These are phyloP conservation scores for Neofusicoccum sp. DNA, from an alignment of 2,329 filamentous ascomycete genomes.

Conservation along the genomic window DNA sequence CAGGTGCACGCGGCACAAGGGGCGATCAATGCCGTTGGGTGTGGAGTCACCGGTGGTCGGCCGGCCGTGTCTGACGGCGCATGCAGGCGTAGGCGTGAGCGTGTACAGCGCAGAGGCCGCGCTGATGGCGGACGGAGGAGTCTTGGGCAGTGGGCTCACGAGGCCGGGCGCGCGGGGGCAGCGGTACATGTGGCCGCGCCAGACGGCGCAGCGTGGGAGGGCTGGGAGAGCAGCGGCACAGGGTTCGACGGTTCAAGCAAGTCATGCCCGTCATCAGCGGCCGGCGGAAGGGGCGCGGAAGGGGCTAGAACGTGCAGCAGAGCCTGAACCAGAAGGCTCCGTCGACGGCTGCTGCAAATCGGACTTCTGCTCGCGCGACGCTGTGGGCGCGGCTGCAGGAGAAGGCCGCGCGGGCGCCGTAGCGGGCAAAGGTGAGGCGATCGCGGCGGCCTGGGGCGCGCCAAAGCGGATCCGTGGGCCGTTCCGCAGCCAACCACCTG, in stretches of 20 bases:
- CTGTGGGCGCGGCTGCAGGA: background rate
- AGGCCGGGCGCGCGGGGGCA: background rate
- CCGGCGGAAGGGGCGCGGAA: background rate
- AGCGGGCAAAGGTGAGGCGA: constrained; percentile 6
- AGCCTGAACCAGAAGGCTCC: background rate
- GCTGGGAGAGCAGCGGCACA: background rate
- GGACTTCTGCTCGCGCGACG: background rate
- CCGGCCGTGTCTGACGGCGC: background rate
- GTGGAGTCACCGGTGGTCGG: too few relatives aligned
- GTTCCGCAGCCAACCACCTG: constrained; percentile 12
- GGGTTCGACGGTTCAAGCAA: background rate
- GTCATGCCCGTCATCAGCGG: background rate
- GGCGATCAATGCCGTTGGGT: constrained; percentile 7
- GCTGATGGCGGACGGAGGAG: background rate
- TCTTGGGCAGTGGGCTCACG: background rate
- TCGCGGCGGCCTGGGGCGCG: background rate
- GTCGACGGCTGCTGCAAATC: background rate
- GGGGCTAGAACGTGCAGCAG: background rate
- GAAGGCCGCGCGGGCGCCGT: background rate
- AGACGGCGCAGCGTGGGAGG: background rate
- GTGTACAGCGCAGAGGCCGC: background rate
- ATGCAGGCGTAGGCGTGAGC: background rate
- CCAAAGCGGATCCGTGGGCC: constrained; percentile 2
- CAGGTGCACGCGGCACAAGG: background rate
- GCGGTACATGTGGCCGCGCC: background rate